Base-by-base conservation (phyloP, 768 basidiomycete species). In the Boletellus sp. region DNA sequence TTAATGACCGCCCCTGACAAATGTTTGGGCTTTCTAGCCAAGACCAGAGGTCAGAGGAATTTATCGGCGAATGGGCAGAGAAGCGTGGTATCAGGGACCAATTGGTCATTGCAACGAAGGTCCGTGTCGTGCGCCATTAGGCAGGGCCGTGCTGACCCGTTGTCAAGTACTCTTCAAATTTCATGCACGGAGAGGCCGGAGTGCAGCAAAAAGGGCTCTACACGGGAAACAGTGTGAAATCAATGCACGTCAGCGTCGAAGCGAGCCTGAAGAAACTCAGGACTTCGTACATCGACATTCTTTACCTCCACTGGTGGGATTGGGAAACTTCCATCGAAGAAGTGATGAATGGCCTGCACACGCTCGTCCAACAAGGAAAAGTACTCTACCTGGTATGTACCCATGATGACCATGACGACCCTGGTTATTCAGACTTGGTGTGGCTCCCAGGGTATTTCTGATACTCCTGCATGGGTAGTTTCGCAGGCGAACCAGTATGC, bases 281-380 rank as follows among this genome's bases (percentile, higher is more conserved):
- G 33, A 84, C 81, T 0, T 67, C 73, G n/a, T 85, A 78, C 51
- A 73, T 81, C 58, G 80, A 81, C 53, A 71, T 83, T 45, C 60
- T 82, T 19, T 80, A 81, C 53, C 55, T 81, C 1, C 80, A 81
- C 55, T 77, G 70, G 68, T 73, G 74, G 78, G 75, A 78, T 49
- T 74, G 67, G 50, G 61, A 70, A 3, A 74, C 73, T 4, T 70
- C 68, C 9, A 69, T 78, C 26, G 66, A 72, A 43, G 78, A 79
- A 55, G 53, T 77, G 11, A 75, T 77, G 76, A 71, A 71, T 32
- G 59, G 62, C 13, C 61, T 80, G 9, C 72, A 78, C 55, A 64
- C 60, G 9, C 60, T 77, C n/a, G 73, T 78, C 47, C 64, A 63
- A 32, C 57, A 62, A 34, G 73, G 74, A 42, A 78, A 77, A 51